These are phyloP conservation scores for Aspergillus nanangensis DNA, from an alignment of 495 filamentous ascomycete species.

Conservation along the genomic window DNA sequence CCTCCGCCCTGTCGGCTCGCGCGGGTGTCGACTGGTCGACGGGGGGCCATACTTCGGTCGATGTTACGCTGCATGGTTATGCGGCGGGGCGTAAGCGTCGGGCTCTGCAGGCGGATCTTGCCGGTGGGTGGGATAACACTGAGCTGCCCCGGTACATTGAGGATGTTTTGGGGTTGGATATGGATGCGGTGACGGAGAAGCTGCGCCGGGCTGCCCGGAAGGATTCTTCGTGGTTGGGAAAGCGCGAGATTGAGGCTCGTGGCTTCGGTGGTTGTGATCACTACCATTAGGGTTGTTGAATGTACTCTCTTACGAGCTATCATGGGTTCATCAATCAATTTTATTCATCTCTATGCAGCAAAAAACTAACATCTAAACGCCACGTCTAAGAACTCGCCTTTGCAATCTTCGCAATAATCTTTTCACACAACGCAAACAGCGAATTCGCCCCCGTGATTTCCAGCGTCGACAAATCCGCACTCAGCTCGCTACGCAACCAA, in stretches of 20 bases:
- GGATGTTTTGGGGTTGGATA: not conserved
- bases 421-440: no score
- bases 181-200: conserved; percentile 1
- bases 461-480: no score
- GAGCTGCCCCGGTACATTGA: conserved; percentile 7
- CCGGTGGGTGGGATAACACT: conserved; percentile 4
- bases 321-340: no score
- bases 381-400: no score
- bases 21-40: conserved; percentile 5
- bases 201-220: not conserved
- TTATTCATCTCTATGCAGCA: no score
- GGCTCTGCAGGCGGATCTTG: conserved; percentile 2
- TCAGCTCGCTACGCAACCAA: no score
- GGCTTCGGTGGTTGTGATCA: not conserved
- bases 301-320: no score
- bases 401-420: no score
- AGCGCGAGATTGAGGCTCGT: not conserved
- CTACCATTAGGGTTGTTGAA: conserved; percentile 3
- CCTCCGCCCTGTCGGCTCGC: not conserved
- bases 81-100: not conserved
- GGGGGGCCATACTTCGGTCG: conserved; percentile 1
- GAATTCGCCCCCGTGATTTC: no score
- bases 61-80: conserved; percentile 6
- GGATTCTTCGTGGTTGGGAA: conserved; percentile 1
- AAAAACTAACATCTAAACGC: no score